phyloP scores from a whole-genome alignment of 73 alveolate genomes.

The Symbiodinium pilosum region DNA sequence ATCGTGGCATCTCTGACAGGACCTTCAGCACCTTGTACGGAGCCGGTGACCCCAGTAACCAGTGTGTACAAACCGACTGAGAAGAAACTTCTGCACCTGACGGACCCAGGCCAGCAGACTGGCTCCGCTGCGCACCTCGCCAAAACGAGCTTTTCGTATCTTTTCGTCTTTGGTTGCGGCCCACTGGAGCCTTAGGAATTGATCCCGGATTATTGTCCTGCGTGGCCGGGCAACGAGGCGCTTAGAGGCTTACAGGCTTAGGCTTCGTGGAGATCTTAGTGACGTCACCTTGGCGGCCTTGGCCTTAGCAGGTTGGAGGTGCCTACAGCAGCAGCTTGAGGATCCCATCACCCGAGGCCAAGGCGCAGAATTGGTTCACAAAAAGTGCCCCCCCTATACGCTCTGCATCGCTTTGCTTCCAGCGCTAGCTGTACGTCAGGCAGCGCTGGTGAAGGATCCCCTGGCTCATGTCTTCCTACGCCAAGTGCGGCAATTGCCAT shows the following conservation, averaged over 20 bases:
- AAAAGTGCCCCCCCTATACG: background rate
- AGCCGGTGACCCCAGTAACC: too few relatives aligned
- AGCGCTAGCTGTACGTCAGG: slow-evolving; percentile 14
- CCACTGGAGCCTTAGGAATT: background rate
- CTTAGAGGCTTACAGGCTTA: too few relatives aligned
- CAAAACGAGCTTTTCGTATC: background rate
- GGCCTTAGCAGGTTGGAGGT: too few relatives aligned
- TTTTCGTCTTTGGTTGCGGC: background rate
- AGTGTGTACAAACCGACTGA: background rate
- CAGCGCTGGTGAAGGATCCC: slow-evolving; percentile 39
- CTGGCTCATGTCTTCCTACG: slow-evolving; percentile 85
- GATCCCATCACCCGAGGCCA: too few relatives aligned
- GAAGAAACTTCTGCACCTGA: too few relatives aligned
- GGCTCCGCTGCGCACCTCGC: slow-evolving; percentile 56
- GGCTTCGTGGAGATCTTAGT: too few relatives aligned
- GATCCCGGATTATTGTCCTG: slow-evolving; percentile 66
- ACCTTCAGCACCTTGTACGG: too few relatives aligned
- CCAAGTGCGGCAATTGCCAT: slow-evolving; percentile 64
- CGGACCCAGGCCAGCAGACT: slow-evolving; percentile 75
- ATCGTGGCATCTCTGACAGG: too few relatives aligned
- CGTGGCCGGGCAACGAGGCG: slow-evolving; percentile 49
- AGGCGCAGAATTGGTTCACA: too few relatives aligned
- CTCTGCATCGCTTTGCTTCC: background rate
- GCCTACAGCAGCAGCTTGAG: background rate
- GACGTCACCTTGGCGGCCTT: too few relatives aligned